Base-by-base conservation (phyloP, 257 asterid genomes). In the Forsythia viridissima region DNA sequence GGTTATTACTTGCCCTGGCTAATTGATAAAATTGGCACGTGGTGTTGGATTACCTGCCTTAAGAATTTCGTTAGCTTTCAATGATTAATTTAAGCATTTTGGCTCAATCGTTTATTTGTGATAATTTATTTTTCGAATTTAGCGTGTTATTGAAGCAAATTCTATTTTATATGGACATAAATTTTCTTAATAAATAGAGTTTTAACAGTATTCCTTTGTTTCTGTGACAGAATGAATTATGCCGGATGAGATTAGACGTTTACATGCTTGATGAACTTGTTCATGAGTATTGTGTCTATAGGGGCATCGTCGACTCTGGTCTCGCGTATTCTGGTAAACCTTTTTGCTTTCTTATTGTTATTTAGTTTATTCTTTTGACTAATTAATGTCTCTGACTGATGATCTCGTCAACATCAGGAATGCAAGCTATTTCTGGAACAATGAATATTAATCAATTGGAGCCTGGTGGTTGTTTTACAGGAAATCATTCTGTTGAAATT, bases 251-350 rank as follows among this genome's bases (percentile, higher is more conserved):
- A 81, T 67, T 93, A 85, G 90, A 96, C 81, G 82, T 77, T 38
- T 83, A 95, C 15, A 71, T 91, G 77, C 90, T 96, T 83, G 99
- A 96, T 85, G 97, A 92, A 82, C 97, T 96, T 85, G 92, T 96
- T 79, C 96, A 74, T 8, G 99, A 96, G 87, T 93, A 93, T 80
- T 96, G 99, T 82, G 80, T 96, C 80, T 96, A 93, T 79, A 86
- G 98, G 90, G 99, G 98, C 52, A 90, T 96, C 30, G 91, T 92
- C 81, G 93, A 89, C 87, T 82, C 89, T 73, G 80, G 75, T 80
- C 78, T 80, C 34, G 72, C 78, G 16, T 79, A 69, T 76, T 55
- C 89, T 68, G 91, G 98, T 89, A 82, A 79, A 76, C 84, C 52
- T 72, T 59, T 71, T 57, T 76, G 59, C 77, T 42, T 73, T 63